Percentiles rank a stretch among this genome's conserved stretches.
Conservation (phyloP, 306 rosid species). For the Mimosa bimucronata region DNA sequence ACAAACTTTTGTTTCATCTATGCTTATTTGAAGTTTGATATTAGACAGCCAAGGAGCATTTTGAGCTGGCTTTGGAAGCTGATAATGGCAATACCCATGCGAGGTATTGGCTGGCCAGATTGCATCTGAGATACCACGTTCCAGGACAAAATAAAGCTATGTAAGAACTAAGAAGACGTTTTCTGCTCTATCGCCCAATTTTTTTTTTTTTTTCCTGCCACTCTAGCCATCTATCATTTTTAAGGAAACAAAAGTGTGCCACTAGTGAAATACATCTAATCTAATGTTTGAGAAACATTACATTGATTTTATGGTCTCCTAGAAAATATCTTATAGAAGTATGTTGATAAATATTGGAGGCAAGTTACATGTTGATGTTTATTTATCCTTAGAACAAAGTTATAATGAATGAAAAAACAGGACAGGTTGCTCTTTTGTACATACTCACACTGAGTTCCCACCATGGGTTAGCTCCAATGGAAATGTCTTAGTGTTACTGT, state of each 20-base stretch:
- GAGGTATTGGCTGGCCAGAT: constrained; percentile 81
- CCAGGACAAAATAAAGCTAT: constrained; percentile 80
- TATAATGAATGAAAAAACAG: neutral
- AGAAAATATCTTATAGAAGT: neutral
- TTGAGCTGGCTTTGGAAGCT: constrained; percentile 89
- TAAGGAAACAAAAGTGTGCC: constrained; percentile 17
- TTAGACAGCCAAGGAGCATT: constrained; percentile 86
- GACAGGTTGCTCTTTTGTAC: neutral
- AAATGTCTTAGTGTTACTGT: constrained; percentile 4
- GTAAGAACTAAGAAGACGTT: constrained; percentile 65
- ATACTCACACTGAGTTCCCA: neutral
- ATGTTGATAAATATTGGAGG: neutral
- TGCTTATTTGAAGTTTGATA: constrained; percentile 28
- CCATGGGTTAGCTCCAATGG: constrained; percentile 6
- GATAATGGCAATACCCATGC: constrained; percentile 87
- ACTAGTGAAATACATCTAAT: neutral
- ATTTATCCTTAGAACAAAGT: neutral
- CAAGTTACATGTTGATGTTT: constrained; percentile 17
- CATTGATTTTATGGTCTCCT: neutral
- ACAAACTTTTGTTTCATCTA: constrained; percentile 4
- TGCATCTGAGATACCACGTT: constrained; percentile 92
- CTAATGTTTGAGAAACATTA: neutral
- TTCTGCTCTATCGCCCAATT: neutral
- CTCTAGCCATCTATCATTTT: constrained; percentile 25
- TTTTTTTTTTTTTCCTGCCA: constrained; percentile 29